Evolutionary conservation across 2,329 filamentous ascomycete genomes (phyloP).

Genomic region (Neoarthrinium moseri): DNA sequence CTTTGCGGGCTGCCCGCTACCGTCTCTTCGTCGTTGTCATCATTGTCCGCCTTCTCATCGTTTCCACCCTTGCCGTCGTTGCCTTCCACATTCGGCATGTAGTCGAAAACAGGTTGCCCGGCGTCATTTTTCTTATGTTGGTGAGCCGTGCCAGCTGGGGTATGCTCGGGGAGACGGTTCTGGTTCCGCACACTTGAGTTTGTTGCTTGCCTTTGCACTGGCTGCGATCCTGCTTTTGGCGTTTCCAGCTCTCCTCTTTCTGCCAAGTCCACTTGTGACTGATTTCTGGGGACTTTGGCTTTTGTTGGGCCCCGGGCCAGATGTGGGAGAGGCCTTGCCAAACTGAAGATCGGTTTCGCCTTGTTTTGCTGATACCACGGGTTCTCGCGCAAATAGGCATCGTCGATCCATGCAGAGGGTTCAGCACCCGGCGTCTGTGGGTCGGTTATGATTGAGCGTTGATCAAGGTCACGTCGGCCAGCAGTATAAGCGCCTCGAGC

Average conservation of each 20-base stretch:
- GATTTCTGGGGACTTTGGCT: constrained; percentile 6
- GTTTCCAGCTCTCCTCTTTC: constrained; percentile 7
- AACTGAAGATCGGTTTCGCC: constrained; percentile 22
- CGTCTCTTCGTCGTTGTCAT: neutral
- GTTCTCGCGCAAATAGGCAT: constrained; percentile 21
- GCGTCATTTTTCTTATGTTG: constrained; percentile 11
- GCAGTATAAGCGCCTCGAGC: neutral
- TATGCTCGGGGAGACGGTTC: neutral
- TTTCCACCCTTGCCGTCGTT: neutral
- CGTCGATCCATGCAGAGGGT: constrained; percentile 16
- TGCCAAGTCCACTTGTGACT: neutral
- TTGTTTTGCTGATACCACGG: constrained; percentile 20
- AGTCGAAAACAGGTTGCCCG: constrained; percentile 16
- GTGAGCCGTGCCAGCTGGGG: constrained; percentile 9
- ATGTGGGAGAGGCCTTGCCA: constrained; percentile 22
- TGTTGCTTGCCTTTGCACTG: neutral
- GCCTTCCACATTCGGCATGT: constrained; percentile 10
- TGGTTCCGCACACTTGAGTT: neutral
- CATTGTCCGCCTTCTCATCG: neutral
- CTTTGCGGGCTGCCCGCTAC: no score
- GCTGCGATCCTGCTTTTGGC: constrained; percentile 1
- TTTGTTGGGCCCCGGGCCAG: constrained; percentile 11
- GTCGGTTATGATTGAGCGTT: neutral
- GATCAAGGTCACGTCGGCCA: neutral
- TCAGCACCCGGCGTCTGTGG: neutral